These are phyloP conservation scores for Saururus chinensis DNA, from an alignment of 164 flowering plant species.

Conservation along the genomic window DNA sequence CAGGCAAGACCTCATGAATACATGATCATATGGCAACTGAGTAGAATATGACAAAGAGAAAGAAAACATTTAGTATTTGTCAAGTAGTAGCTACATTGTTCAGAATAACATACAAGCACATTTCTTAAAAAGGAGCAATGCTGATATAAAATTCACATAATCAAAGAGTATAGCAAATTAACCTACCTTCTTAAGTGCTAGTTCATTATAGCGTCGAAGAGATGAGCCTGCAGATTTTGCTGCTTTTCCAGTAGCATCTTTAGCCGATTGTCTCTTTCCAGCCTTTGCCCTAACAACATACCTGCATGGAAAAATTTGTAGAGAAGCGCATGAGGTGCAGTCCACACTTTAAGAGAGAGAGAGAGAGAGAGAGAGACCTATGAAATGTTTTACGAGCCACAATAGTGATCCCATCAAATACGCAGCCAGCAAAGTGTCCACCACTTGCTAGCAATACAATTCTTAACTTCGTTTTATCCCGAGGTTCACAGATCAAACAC, in stretches of 20 bases:
- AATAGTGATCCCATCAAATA: slow-evolving; percentile 72
- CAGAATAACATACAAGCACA: neutral
- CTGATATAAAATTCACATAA: no score
- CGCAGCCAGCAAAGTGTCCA: slow-evolving; percentile 97
- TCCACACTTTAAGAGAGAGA: neutral
- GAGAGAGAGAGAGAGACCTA: slow-evolving; percentile 35
- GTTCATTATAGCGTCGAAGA: slow-evolving; percentile 88
- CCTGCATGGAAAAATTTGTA: slow-evolving; percentile 28
- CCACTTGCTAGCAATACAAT: slow-evolving; percentile 80
- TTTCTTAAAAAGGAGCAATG: neutral
- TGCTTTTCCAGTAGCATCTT: slow-evolving; percentile 80
- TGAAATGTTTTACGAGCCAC: slow-evolving; percentile 95
- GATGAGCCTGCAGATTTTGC: slow-evolving; percentile 92
- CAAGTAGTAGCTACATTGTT: no score
- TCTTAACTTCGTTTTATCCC: slow-evolving; percentile 46
- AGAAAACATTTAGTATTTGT: no score
- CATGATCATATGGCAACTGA: no score
- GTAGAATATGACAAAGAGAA: no score
- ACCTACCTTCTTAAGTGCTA: slow-evolving; percentile 80
- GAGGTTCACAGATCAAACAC: slow-evolving; percentile 38
- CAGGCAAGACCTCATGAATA: no score
- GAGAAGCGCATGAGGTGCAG: neutral
- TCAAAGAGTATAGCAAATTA: neutral
- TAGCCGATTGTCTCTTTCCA: slow-evolving; percentile 85
- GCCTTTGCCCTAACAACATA: slow-evolving; percentile 94